A percentile compares a stretch with the other conserved stretches of the same genome.
Conservation (phyloP, 2,329 filamentous ascomycete genomes). For the Pseudofabraea citricarpa region DNA sequence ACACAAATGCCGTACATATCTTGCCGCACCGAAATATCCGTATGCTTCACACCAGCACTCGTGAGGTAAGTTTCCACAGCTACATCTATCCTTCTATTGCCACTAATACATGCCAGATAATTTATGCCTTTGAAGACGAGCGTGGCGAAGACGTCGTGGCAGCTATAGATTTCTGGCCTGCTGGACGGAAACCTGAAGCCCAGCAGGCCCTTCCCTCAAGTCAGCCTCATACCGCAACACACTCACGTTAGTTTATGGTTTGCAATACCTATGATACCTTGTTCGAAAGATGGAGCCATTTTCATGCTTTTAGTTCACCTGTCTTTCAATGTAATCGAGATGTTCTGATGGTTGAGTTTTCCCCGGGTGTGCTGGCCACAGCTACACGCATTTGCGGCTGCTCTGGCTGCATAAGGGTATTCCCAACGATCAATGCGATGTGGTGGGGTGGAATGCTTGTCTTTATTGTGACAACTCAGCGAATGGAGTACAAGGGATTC, state of each 20-base stretch:
- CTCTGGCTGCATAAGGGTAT: conserved; percentile 4
- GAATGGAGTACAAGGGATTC: conserved; percentile 18
- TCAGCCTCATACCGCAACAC: neutral
- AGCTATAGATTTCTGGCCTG: conserved; percentile 86
- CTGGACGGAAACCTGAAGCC: conserved; percentile 25
- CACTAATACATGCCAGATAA: conserved; percentile 58
- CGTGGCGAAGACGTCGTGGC: conserved; percentile 88
- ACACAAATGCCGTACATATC: conserved; percentile 91
- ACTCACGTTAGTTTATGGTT: neutral
- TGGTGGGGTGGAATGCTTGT: conserved; percentile 10
- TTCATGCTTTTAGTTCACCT: neutral
- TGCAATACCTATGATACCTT: neutral
- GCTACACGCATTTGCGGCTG: conserved; percentile 8
- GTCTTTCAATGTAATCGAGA: conserved; percentile 13
- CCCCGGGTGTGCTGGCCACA: conserved; percentile 21
- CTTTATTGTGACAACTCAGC: conserved; percentile 14
- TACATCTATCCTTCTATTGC: neutral
- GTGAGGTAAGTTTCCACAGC: conserved; percentile 67
- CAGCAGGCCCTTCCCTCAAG: conserved; percentile 10
- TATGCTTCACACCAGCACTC: conserved; percentile 94
- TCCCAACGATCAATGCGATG: conserved; percentile 9
- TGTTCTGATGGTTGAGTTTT: conserved; percentile 6
- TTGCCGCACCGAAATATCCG: conserved; percentile 94
- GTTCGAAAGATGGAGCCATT: neutral
- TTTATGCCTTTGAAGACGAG: conserved; percentile 98